Evolutionary conservation across 2,329 filamentous ascomycete genomes (phyloP).

Genomic region (Pestalotiopsis sp.): DNA sequence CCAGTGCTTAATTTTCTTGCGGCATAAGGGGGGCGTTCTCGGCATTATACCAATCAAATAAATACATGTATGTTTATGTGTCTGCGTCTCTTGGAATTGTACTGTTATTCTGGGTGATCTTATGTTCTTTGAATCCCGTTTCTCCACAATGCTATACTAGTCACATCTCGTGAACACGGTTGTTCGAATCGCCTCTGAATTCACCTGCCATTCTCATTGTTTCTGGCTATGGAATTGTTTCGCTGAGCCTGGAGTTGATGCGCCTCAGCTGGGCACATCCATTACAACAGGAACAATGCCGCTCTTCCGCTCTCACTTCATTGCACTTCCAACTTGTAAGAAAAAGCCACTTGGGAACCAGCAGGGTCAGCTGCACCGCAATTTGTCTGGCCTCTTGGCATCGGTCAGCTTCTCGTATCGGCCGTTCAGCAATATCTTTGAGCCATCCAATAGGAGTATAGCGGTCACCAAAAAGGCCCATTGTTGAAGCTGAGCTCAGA

Average conservation of each 20-base stretch:
- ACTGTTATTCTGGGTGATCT: too few relatives aligned
- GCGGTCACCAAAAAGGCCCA: not conserved
- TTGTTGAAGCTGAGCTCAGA: not conserved
- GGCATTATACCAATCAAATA: conserved; percentile 4
- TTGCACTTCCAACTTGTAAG: not conserved
- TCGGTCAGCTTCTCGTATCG: not conserved
- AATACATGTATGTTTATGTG: not conserved
- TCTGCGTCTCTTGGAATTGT: too few relatives aligned
- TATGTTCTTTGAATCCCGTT: too few relatives aligned
- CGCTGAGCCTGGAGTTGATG: too few relatives aligned
- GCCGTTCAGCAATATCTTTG: not conserved
- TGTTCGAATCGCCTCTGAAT: too few relatives aligned
- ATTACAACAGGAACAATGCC: not conserved
- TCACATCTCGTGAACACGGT: too few relatives aligned
- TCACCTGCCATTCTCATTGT: too few relatives aligned
- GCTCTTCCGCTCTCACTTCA: not conserved
- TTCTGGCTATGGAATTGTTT: too few relatives aligned
- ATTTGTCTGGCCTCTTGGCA: not conserved
- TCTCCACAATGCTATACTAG: too few relatives aligned
- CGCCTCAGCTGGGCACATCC: too few relatives aligned
- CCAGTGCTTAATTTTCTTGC: not conserved
- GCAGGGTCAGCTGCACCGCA: not conserved
- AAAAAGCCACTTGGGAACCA: not conserved
- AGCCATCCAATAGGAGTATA: not conserved
- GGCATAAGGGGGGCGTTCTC: not conserved